Evolutionary conservation across 768 basidiomycete species (phyloP).

Genomic region (Pleurotus giganteus): DNA sequence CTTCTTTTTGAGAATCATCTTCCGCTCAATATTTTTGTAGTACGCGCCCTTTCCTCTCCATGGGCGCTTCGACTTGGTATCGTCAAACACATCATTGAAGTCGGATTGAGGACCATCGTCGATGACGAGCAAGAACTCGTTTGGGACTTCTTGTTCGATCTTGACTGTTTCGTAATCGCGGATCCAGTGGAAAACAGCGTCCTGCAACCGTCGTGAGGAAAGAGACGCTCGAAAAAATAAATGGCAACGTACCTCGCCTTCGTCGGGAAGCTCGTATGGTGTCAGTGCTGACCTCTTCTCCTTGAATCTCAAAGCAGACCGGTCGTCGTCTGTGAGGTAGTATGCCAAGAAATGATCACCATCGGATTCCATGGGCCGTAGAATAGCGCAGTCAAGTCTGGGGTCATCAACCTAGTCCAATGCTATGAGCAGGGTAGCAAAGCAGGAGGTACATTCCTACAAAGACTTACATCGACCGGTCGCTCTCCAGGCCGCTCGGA

Average conservation of each 20-base stretch:
- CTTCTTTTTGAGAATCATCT: constrained; percentile 85
- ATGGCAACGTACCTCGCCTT: constrained; percentile 47
- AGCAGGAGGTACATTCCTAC: too few relatives aligned
- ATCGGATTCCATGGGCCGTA: constrained; percentile 86
- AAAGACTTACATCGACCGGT: constrained; percentile 53
- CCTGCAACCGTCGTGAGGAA: constrained; percentile 31
- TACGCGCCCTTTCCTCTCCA: constrained; percentile 66
- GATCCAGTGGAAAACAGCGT: constrained; percentile 70
- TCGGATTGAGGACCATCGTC: constrained; percentile 56
- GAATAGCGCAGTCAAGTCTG: constrained; percentile 79
- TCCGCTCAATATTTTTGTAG: constrained; percentile 87
- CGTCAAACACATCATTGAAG: constrained; percentile 28
- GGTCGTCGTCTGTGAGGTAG: constrained; percentile 78
- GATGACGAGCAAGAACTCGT: constrained; percentile 78
- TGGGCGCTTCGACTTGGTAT: constrained; percentile 7
- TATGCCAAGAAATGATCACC: constrained; percentile 87
- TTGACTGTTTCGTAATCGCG: constrained; percentile 89
- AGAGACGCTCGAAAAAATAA: background rate
- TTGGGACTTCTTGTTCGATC: constrained; percentile 82
- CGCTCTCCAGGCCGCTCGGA: constrained; percentile 85
- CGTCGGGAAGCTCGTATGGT: constrained; percentile 47
- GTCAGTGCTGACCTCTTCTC: constrained; percentile 41
- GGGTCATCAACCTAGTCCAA: constrained; percentile 65
- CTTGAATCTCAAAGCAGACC: constrained; percentile 66
- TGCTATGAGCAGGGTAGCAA: constrained; percentile 2